Conservation (phyloP, 306 rosid species). For the Castanea crenata region DNA sequence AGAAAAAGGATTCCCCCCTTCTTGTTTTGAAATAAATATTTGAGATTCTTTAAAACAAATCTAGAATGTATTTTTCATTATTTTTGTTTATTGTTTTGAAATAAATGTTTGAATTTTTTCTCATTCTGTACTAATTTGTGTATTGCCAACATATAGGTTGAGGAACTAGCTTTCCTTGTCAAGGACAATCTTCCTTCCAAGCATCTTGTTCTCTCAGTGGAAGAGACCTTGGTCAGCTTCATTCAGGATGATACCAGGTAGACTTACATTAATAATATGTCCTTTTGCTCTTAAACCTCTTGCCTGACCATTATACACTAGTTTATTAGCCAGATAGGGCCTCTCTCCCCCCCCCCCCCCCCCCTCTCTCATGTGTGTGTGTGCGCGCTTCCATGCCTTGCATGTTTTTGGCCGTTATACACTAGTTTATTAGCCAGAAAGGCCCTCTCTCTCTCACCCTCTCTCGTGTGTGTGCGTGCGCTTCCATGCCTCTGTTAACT, state of each 20-base stretch:
- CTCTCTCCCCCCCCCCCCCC: background rate
- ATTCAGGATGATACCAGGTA: slow-evolving; percentile 83
- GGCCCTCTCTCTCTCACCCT: background rate
- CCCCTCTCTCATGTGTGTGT: no score
- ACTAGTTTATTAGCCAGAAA: background rate
- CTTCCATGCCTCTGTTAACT: background rate
- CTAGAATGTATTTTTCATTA: background rate
- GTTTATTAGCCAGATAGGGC: background rate
- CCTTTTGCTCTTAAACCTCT: background rate
- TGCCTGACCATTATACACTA: background rate
- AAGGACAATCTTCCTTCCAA: slow-evolving; percentile 95
- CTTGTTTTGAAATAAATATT: no score
- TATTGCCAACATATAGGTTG: slow-evolving; percentile 58
- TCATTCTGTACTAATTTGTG: background rate
- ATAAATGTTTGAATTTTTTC: slow-evolving; percentile 10
- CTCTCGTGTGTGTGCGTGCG: no score
- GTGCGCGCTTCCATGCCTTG: background rate
- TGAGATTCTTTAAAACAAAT: no score
- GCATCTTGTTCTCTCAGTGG: slow-evolving; percentile 95
- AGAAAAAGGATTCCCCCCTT: no score
- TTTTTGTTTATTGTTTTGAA: background rate
- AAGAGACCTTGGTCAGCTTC: slow-evolving; percentile 72
- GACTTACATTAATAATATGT: background rate
- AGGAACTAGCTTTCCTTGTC: slow-evolving; percentile 92
- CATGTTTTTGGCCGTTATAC: background rate